Percentiles rank a stretch among this genome's conserved stretches.
Evolutionary conservation across 2,329 filamentous ascomycete genomes (phyloP).

Genomic region (Scedosporium aurantiacum): DNA sequence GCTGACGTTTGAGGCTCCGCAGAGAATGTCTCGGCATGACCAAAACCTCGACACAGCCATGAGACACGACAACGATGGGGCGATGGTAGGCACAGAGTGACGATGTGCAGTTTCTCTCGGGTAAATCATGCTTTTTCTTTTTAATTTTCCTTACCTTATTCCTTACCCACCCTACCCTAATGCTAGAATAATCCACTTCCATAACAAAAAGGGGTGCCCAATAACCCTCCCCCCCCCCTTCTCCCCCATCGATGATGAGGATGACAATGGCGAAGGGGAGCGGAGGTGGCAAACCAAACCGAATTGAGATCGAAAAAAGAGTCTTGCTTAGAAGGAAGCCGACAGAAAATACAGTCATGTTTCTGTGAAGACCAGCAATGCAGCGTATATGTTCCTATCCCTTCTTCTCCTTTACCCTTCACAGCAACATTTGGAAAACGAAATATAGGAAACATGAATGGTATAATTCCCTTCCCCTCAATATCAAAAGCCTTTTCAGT

Average conservation of each 20-base stretch:
- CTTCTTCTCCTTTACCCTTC: not conserved
- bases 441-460: not conserved
- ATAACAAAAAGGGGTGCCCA: no score
- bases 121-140: no score
- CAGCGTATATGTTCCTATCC: not conserved
- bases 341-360: not conserved
- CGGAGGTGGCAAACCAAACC: not conserved
- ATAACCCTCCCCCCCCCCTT: no score
- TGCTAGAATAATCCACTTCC: no score
- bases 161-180: no score
- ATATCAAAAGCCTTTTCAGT: not conserved
- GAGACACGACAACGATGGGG: no score
- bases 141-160: no score
- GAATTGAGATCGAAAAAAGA: not conserved
- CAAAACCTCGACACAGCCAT: no score
- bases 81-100: no score
- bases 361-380: not conserved
- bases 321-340: not conserved
- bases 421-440: not conserved
- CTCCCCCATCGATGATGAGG: not conserved
- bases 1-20: no score
- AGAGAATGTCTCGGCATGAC: no score
- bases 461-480: not conserved
- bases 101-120: no score
- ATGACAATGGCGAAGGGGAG: not conserved